Percentiles rank a stretch among this genome's conserved stretches.
phyloP scores from a whole-genome alignment of 306 rosid species.

The Leucaena leucocephala region DNA sequence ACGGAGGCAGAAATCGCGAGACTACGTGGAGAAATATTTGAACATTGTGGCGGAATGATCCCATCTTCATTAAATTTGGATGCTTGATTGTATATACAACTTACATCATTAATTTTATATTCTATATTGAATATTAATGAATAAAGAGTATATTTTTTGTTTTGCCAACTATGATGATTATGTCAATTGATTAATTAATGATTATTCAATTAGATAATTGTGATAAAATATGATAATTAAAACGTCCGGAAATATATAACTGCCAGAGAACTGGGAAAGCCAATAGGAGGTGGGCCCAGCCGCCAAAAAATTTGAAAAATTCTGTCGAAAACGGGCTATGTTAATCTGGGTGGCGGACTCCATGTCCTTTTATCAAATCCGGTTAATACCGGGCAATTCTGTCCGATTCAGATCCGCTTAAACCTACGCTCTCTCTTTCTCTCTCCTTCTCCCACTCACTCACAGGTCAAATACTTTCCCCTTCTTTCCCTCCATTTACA shows the following conservation, averaged over 20 bases:
- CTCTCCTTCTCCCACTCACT: not conserved
- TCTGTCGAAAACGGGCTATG: not conserved
- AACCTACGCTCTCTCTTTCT: slow-evolving; percentile 5
- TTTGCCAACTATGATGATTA: too few relatives aligned
- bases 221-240: too few relatives aligned
- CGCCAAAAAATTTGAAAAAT: not conserved
- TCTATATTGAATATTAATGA: too few relatives aligned
- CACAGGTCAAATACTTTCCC: slow-evolving; percentile 46
- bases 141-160: too few relatives aligned
- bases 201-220: too few relatives aligned
- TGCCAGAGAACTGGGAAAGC: not conserved
- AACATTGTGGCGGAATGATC: slow-evolving; percentile 42
- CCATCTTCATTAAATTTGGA: slow-evolving; percentile 32
- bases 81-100: not conserved
- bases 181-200: too few relatives aligned
- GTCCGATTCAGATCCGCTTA: slow-evolving; percentile 57
- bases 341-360: slow-evolving; percentile 39
- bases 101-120: too few relatives aligned
- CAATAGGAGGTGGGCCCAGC: not conserved
- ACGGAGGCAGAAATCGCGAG: slow-evolving; percentile 53
- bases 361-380: slow-evolving; percentile 39
- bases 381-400: slow-evolving; percentile 34
- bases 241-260: not conserved
- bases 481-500: slow-evolving; percentile 60
- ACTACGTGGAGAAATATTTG: slow-evolving; percentile 46